Evolutionary conservation across 306 rosid species (phyloP).

Genomic region (Quercus bicolor): DNA sequence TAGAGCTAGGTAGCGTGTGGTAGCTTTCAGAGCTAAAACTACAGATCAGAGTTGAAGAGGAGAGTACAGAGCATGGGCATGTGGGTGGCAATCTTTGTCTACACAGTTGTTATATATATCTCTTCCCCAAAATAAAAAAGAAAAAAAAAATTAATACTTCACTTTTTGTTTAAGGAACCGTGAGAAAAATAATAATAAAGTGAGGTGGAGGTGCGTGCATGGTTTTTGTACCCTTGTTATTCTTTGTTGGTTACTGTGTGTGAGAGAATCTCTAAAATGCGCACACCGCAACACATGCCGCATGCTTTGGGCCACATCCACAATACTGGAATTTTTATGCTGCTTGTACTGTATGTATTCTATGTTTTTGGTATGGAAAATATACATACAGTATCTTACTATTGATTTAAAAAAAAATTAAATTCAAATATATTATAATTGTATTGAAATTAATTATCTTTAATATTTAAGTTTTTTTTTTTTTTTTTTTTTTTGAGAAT

Average conservation of each 20-base stretch:
- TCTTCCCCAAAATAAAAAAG: neutral
- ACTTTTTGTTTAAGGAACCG: neutral
- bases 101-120: too few species aligned
- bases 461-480: too few species aligned
- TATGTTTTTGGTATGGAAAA: neutral
- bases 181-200: constrained; percentile 23
- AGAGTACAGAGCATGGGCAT: neutral
- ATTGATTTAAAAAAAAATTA: too few species aligned
- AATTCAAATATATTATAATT: too few species aligned
- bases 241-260: constrained; percentile 30
- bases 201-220: constrained; percentile 7
- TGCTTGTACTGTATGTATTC: neutral
- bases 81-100: neutral
- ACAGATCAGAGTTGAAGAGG: neutral
- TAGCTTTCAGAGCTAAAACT: neutral
- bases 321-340: neutral
- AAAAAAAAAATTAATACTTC: neutral
- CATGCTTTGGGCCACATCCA: neutral
- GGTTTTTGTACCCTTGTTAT: neutral
- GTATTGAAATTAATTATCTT: too few species aligned
- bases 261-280: constrained; percentile 25
- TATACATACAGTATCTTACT: neutral
- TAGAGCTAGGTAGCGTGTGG: neutral
- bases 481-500: too few species aligned
- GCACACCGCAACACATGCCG: constrained; percentile 9